These are phyloP conservation scores for Vanilla planifolia DNA, from an alignment of 106 monocot genomes.

Conservation along the genomic window DNA sequence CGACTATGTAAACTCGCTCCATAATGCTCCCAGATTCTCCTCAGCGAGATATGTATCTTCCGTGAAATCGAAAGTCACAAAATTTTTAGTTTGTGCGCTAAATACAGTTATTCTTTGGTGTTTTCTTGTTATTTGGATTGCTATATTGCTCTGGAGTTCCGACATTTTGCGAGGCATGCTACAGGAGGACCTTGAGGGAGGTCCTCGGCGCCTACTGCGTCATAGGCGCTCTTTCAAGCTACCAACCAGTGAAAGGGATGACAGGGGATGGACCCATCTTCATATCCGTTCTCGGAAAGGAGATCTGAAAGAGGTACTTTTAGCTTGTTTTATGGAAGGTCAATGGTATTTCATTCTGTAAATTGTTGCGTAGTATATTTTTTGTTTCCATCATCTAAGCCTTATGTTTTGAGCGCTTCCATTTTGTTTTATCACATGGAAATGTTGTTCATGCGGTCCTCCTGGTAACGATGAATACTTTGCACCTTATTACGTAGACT, in stretches of 20 bases:
- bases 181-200: slow-evolving; percentile 14
- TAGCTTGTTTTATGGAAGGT: neutral
- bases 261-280: slow-evolving; percentile 62
- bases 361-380: too few relatives aligned
- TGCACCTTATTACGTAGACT: too few relatives aligned
- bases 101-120: neutral
- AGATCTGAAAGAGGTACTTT: slow-evolving; percentile 54
- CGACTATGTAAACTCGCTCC: slow-evolving; percentile 33
- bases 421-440: too few relatives aligned
- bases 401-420: too few relatives aligned
- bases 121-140: neutral
- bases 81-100: neutral
- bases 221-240: slow-evolving; percentile 25
- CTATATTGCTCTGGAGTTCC: neutral
- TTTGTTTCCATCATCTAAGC: too few relatives aligned
- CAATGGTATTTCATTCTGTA: too few relatives aligned
- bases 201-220: slow-evolving; percentile 10
- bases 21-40: neutral
- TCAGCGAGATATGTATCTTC: slow-evolving; percentile 3
- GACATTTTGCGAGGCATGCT: slow-evolving; percentile 16
- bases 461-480: too few relatives aligned
- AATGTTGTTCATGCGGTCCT: too few relatives aligned
- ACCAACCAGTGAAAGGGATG: slow-evolving; percentile 36
- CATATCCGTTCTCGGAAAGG: slow-evolving; percentile 62
- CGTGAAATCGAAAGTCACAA: neutral